phyloP scores from a whole-genome alignment of 139 green algal genomes.

The Mesostigma viride region DNA sequence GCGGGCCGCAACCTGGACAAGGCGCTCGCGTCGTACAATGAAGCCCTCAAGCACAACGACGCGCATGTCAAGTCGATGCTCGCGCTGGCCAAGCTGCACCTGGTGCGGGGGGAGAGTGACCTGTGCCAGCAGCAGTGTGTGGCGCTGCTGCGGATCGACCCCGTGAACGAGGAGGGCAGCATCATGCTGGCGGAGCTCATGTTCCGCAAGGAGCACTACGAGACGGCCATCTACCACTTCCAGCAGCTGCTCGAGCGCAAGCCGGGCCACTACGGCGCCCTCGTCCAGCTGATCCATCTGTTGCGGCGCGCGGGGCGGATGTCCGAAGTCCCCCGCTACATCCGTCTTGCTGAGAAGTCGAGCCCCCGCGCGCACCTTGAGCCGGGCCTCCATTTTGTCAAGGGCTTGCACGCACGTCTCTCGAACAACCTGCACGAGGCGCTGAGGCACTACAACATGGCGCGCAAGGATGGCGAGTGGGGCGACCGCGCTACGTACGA shows the following conservation, averaged over 20 bases:
- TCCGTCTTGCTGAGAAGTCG: conserved; percentile 23
- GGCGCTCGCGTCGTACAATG: conserved; percentile 43
- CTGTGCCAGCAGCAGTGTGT: conserved; percentile 42
- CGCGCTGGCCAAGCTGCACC: background rate
- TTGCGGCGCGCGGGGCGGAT: conserved; percentile 42
- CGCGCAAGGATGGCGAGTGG: conserved; percentile 50
- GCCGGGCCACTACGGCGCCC: conserved; percentile 48
- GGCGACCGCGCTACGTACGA: conserved; percentile 42
- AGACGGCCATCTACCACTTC: conserved; percentile 59
- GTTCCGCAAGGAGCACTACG: conserved; percentile 60
- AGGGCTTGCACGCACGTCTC: conserved; percentile 34
- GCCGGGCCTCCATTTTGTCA: conserved; percentile 54
- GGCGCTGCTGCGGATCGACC: conserved; percentile 48
- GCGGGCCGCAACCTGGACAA: conserved; percentile 34
- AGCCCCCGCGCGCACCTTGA: conserved; percentile 26
- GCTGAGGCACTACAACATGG: conserved; percentile 49
- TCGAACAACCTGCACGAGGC: conserved; percentile 44
- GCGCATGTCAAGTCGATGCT: conserved; percentile 26
- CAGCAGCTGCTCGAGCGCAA: conserved; percentile 59
- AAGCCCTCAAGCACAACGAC: conserved; percentile 37
- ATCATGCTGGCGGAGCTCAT: conserved; percentile 73
- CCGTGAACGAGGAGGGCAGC: conserved; percentile 53
- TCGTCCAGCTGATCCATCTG: conserved; percentile 46
- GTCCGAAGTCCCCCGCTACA: conserved; percentile 32
- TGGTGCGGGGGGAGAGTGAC: conserved; percentile 18